These are phyloP conservation scores for Rhizopus arrhizus DNA, from an alignment of 371 early-diverging fungal species.

Conservation along the genomic window DNA sequence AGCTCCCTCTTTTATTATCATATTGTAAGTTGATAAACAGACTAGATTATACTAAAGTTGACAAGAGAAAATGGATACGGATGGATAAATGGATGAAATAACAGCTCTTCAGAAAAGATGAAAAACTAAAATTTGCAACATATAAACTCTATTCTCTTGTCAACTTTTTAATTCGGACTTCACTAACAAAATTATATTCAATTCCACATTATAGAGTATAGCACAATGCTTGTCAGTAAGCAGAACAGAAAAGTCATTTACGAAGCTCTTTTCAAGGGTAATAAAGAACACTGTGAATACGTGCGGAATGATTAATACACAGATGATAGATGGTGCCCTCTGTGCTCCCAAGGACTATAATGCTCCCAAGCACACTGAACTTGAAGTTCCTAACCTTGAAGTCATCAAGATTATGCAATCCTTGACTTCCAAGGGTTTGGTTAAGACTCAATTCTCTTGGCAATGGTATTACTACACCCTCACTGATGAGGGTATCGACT, in stretches of 20 bases:
- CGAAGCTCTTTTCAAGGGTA: constrained; percentile 87
- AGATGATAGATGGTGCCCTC: constrained; percentile 87
- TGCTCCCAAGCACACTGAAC: constrained; percentile 89
- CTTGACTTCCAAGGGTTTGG: constrained; percentile 90
- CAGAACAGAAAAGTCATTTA: constrained; percentile 93
- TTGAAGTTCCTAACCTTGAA: constrained; percentile 95
- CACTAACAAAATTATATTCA: not conserved
- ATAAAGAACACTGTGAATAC: not conserved
- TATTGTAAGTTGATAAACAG: constrained; percentile 31
- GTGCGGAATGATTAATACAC: too few species aligned
- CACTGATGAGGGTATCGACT: constrained; percentile 96
- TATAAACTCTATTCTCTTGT: constrained; percentile 1
- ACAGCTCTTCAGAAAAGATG: not conserved
- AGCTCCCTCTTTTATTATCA: constrained; percentile 40
- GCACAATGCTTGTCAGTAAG: constrained; percentile 92
- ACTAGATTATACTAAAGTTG: constrained; percentile 6
- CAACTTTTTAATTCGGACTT: not conserved
- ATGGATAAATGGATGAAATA: constrained; percentile 14
- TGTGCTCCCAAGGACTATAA: constrained; percentile 98
- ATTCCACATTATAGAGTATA: constrained; percentile 16
- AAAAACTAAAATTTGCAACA: not conserved
- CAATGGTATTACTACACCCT: constrained; percentile 99
- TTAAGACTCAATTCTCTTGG: constrained; percentile 98
- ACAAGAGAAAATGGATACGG: not conserved
- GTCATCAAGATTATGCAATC: constrained; percentile 99